Base-by-base conservation (phyloP, 1,139 yeast species). In the Scheffersomyces stambukii region DNA sequence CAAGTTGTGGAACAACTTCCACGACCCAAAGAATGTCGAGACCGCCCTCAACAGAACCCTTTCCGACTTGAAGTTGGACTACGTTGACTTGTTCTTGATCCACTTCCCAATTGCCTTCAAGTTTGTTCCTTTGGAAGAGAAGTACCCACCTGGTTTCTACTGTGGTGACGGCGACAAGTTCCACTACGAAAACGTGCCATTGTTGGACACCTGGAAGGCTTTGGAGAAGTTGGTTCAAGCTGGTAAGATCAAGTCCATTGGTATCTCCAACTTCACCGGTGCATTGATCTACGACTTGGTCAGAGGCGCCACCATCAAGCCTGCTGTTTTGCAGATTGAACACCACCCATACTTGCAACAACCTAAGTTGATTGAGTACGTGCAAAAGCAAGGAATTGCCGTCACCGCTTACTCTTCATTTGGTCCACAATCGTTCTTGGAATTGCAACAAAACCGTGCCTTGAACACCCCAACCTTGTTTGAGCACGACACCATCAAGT, bases 301-400 rank as follows among this genome's bases (percentile, higher is more conserved):
- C 38, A 75, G 86, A 52, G 76, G 77, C 37, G 81, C 83, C 41
- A 73, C 65, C 45, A 76, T 85, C 51, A 74, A 66, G 46, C 96
- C 96, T 29, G 83, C 82, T 30, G 86, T 75, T 31, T 70, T 83
- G 46, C 96, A 88, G 61, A 82, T 88, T 52, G 96, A 88, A 65
- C 91, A 83, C 60, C 96, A 86, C 57, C 95, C 96, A 43, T 86
- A 84, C 67, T 70, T 86, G 56, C 84, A 82, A 43, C 96, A 86
- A 62, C 73, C 73, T 36, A 67, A 66, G 42, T 67, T 85, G 52
- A 57, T 85, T 38, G 70, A 79, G 44, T 83, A 61, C 49, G 83
- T 73, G 39, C 75, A 82, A 54, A 47, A 60, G 24, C 59, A 74
- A 43, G 78, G 73, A 27, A 75, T 86, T 48, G 81, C 77, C 35